Percentiles rank a stretch among this genome's conserved stretches.
These are phyloP conservation scores for Verticillium tricorpus DNA, from an alignment of 2,329 filamentous ascomycete genomes.

Conservation along the genomic window DNA sequence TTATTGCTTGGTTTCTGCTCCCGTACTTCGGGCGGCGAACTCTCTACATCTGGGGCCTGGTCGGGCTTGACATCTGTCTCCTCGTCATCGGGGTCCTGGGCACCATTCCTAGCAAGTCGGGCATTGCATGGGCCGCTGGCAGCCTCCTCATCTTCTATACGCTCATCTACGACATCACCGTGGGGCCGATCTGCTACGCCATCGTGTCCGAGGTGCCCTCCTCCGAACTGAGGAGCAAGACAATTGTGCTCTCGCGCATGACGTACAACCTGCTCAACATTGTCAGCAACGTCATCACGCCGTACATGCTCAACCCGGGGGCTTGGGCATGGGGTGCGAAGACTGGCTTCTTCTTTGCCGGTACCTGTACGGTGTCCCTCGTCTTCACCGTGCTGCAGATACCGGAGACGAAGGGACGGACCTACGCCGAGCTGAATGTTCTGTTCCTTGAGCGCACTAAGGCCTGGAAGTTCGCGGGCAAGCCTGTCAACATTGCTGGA, in stretches of 20 bases:
- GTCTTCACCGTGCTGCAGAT: constrained; percentile 48
- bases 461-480: neutral
- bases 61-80: constrained; percentile 31
- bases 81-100: constrained; percentile 37
- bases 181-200: constrained; percentile 40
- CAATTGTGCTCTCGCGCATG: constrained; percentile 37
- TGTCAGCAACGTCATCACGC: constrained; percentile 39
- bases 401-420: constrained; percentile 50
- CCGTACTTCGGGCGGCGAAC: constrained; percentile 37
- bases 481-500: neutral
- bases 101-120: constrained; percentile 36
- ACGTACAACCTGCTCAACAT: constrained; percentile 46
- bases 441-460: constrained; percentile 35
- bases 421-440: constrained; percentile 50
- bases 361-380: constrained; percentile 37
- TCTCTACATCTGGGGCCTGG: constrained; percentile 38
- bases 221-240: constrained; percentile 39
- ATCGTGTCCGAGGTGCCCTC: constrained; percentile 40
- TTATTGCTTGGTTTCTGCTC: constrained; percentile 41
- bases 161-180: constrained; percentile 38
- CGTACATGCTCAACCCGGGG: constrained; percentile 41
- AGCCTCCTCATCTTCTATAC: constrained; percentile 39
- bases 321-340: constrained; percentile 44
- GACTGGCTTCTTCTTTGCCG: constrained; percentile 41
- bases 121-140: constrained; percentile 44